Evolutionary conservation across 495 filamentous ascomycete species (phyloP), one percentile per base, ranked within the genome.

Genomic region (Penicillium tannophilum): DNA sequence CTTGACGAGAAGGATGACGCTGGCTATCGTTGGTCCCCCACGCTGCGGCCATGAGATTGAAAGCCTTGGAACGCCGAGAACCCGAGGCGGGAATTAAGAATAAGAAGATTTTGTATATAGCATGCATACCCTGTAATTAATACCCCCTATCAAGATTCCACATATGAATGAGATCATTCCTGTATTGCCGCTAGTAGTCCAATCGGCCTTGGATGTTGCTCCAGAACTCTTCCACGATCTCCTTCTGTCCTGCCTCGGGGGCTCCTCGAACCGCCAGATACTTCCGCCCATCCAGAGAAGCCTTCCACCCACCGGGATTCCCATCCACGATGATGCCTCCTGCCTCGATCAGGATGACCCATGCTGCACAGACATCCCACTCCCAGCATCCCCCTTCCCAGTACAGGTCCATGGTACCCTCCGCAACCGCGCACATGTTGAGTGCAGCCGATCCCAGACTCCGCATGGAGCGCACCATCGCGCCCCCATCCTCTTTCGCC

Each of bases 341-440:
- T 0, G 92, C 90, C 74, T 97, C 93, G 20, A 76, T 78, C 17
- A 97, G 74, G 62, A 97, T 90, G 31, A 92, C 87, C 93, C 93
- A 96, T 0, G 86, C 93, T 8, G 93, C 93, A 63, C 88, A 89
- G 12, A 96, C 91, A 76, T 97, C 93, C 93, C 93, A 97, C 28
- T 90, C 90, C 88, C 91, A 97, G 70, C 90, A 93, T 8, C 93
- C 93, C 14, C 90, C 91, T 66, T 97, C 93, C 93, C 93, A 97
- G 63, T 95, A 97, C 31, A 86, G 53, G 75, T 97, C 93, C 31
- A 94, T 61, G 63, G 85, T 83, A 1, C 93, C 93, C 1, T 83
- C 80, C 16, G 93, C 93, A 43, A 92, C 87, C n/a, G 79, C 82
- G 56, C 90, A 94, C 16, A 95, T 66, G 65, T 96, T 96, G 65